Base-by-base conservation (phyloP, 2,329 filamentous ascomycete species). In the Eurotiales sp. region DNA sequence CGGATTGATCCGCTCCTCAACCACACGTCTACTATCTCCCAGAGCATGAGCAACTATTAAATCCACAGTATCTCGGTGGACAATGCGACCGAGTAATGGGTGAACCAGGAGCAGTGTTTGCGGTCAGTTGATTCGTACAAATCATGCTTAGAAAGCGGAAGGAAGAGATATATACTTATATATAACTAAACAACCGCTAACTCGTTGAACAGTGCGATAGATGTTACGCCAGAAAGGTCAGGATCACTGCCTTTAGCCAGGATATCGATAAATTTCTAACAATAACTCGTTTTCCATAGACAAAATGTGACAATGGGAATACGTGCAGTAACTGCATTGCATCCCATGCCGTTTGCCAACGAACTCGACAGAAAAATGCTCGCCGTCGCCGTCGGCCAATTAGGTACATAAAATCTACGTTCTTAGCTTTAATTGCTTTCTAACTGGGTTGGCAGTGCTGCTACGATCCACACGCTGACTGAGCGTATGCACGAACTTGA, bases 321-420 rank as follows among this genome's bases (percentile, higher is more conserved):
- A 41, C 43, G 17, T 66, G 63, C 40, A 58, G 59, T 23, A 65
- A 61, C 45, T 66, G 63, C 27, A 37, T 39, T 19, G 57, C 63
- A 50, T 56, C 61, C 10, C 55, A 59, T 8, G 46, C 56, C 0
- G 56, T 57, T 30, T 66, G 63, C 21, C 46, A 36, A 36, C 59
- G 62, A 10, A 17, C 29, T 15, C 47, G 52, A 15, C 19, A 29
- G 8, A 22, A 25, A 11, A 44, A 21, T 36, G 17, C 8, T 7
- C 37, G 27, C n/a, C 47, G 37, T 36, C 32, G 32, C 10, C 32
- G 32, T 3, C 15, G n/a, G n/a, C 32, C 32, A 36, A 8, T 36
- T 17, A 8, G n/a, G 32, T 36, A 36, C 8, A 2, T 10, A 3
- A 15, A 34, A n/a, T 3, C 12, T 11, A 6, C 11, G 25, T 34